A percentile compares a stretch with the other conserved stretches of the same genome.
phyloP scores from a whole-genome alignment of 495 filamentous ascomycete genomes.

The Penicillium antarcticum region DNA sequence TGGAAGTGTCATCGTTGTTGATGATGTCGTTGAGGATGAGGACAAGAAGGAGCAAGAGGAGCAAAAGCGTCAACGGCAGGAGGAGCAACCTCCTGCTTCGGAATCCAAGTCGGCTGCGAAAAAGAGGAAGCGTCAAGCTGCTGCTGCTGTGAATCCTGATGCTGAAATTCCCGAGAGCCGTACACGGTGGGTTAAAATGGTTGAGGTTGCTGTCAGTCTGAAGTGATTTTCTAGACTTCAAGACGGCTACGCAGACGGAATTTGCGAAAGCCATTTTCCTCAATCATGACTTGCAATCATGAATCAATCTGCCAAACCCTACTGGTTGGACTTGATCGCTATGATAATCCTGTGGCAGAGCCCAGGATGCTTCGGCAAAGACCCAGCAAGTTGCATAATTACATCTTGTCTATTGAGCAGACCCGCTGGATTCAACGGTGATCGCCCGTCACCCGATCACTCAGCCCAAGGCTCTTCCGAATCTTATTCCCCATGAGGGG shows the following conservation, averaged over 20 bases:
- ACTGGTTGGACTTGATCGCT: not conserved
- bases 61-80: constrained; percentile 23
- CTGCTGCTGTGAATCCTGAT: constrained; percentile 27
- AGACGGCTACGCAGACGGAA: not conserved
- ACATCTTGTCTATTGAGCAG: not conserved
- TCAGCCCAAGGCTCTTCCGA: not conserved
- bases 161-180: constrained; percentile 57
- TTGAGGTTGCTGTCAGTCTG: constrained; percentile 62
- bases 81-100: constrained; percentile 5
- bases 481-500: not conserved
- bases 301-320: not conserved
- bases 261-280: not conserved
- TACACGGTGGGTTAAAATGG: constrained; percentile 61
- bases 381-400: not conserved
- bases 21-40: constrained; percentile 59
- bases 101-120: constrained; percentile 27
- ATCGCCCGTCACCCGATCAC: not conserved
- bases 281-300: not conserved
- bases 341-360: not conserved
- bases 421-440: not conserved
- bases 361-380: not conserved
- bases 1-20: constrained; percentile 63
- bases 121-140: constrained; percentile 36
- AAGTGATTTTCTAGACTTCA: constrained; percentile 32
- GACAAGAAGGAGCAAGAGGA: constrained; percentile 21